Base-by-base conservation (phyloP, 257 asterid species). In the Osmanthus fragrans region DNA sequence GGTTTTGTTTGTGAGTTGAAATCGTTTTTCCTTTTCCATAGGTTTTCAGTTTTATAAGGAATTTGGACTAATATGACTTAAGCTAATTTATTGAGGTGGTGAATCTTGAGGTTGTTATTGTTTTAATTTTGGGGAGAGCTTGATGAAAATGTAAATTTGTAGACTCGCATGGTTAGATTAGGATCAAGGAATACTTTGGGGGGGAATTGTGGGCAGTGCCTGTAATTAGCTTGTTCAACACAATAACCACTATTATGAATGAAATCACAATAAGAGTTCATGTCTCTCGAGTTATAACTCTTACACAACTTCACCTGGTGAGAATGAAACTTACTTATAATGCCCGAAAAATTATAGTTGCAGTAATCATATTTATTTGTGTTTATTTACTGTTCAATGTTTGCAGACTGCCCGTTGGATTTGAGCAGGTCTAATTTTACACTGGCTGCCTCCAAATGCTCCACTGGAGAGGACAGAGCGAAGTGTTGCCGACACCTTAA, bases 401-500 rank as follows among this genome's bases (percentile, higher is more conserved):
- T 45, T 86, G 90, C 92, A 95, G 99, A 86, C 77, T 95, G 98
- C 82, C 99, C 97, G 2, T 86, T 95, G 88, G 94, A 92, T 82
- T 87, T 93, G 74, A 86, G 91, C 34, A 72, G 83, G 23, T 86
- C 98, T 25, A 93, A 95, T 88, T 90, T 93, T 80, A 91, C 97
- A 4, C 85, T 72, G 74, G 96, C 94, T 32, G 93, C 95, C 74
- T 85, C 97, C 68, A 79, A 90, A 11, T 96, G 99, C 96, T 88
- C 97, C 32, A 82, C 56, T 15, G 88, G 84, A 63, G 92, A 88
- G 77, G 88, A 81, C 8, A 86, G 94, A 85, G 91, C 86, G 16
- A 92, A 88, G 73, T 96, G 99, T 69, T 96, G 99, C 77, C 97
- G 98, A 71, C 90, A 86, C 87, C 90, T 96, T 74, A 96, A 96